Evolutionary conservation across 2,329 filamentous ascomycete genomes (phyloP), one percentile per base, ranked within the genome.

Genomic region (Hortaea sp.): DNA sequence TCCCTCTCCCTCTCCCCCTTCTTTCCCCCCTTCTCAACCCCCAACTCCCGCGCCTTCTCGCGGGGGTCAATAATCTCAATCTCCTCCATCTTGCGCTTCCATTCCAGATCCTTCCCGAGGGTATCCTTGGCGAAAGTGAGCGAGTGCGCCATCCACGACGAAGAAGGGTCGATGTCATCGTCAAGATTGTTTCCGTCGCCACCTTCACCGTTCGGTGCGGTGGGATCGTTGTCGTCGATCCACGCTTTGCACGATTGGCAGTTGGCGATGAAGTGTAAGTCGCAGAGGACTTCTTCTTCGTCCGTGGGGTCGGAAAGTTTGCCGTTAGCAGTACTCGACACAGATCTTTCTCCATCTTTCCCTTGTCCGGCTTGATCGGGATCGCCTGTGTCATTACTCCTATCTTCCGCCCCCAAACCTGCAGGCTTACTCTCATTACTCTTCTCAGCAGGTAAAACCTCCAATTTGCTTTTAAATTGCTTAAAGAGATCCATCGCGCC

Each of bases 261-360:
- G 58, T 94, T 86, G 42, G 85, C 85, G 52, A 98, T 94, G 65
- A 97, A 98, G 64, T 98, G 92, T 32, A 98, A 69, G 63, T 97
- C 92, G 61, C 92, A 98, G 4, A 94, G 73, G 62, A 94, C 87
- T 5, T 63, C 61, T 35, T 84, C 79, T 2, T 82, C 82, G 5
- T 29, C 29, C 7, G 34, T 7, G 12, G 75, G 74, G 50, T 49
- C 12, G 12, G 42, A 9, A 42, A 9, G 10, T n/a, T 45, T 39
- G 13, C 30, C 41, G 31, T 40, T 31, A 28, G 29, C 44, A 5
- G 20, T 49, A 6, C 34, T 9, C n/a, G 32, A 35, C 9, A 2
- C 7, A 20, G 20, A 20, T 4, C 20, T 20, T 20, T 20, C 20
- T 20, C 20, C 20, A 4, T 4, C 20, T 20, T 20, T 4, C 20